Evolutionary conservation across 805 yeast genomes (phyloP), one percentile per base, ranked within the genome.

Genomic region (Wickerhamomyces xylosicus): DNA sequence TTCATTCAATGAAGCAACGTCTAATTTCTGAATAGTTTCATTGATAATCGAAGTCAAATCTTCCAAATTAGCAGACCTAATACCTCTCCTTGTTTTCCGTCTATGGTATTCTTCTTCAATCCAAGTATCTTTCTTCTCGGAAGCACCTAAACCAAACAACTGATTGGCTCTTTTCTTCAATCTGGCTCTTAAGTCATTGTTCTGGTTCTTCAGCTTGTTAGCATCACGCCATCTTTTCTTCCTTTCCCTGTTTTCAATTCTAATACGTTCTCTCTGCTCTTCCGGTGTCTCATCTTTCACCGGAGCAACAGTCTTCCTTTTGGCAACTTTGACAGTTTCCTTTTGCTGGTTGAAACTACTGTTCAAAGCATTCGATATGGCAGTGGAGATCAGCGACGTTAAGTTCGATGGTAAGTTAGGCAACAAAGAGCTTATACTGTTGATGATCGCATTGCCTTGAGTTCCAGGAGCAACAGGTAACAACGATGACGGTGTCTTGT

Each of bases 211-310:
- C 43, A 80, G 80, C 8, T 74, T 71, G 53, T 90, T 86, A 20
- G 74, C 78, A 46, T 77, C 89, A 51, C 95, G 68, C 95, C 95
- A 85, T 47, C 74, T 72, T 61, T 82, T 79, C 62, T 85, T 85
- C 17, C 95, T 64, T 39, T 77, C 84, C 36, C 95, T 64, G 51
- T 85, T 85, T 36, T 77, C 89, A 19, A 70, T 49, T 36, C 87
- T 62, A 10, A 78, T 64, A 44, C 74, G 69, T 49, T 79, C 85
- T 44, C 70, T 70, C 35, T 64, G 66, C 33, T 57, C 52, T 20
- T 49, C 55, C 2, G 54, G 50, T n/a, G 55, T 51, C 34, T 50
- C 57, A 36, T 47, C 47, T 37, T 49, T 47, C 14, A 43, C 43
- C 18, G 15, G 10, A 7, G 43, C 31, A 4, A 35, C 5, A 3